phyloP scores from a whole-genome alignment of 371 early-diverging fungal species.

The Rhizopus stolonifer region DNA sequence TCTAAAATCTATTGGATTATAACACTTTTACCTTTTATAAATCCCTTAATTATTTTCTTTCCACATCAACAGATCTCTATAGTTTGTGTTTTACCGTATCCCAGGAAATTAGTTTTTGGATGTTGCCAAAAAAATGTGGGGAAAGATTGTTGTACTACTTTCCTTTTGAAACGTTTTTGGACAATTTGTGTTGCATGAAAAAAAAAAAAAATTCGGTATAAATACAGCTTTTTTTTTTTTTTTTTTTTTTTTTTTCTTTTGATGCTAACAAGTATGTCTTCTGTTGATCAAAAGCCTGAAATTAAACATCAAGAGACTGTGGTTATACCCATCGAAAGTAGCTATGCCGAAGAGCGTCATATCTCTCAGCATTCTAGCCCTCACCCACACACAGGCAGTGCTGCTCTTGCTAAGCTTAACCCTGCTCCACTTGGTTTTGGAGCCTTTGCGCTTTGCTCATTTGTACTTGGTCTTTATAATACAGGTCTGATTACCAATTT shows the following conservation, averaged over 20 bases:
- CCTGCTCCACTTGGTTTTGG: slow-evolving; percentile 42
- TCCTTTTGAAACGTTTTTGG: slow-evolving; percentile 22
- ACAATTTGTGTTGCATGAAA: slow-evolving; percentile 9
- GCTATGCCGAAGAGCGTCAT: slow-evolving; percentile 1
- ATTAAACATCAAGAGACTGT: slow-evolving; percentile 21
- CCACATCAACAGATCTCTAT: too few relatives aligned
- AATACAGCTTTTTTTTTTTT: slow-evolving; percentile 3
- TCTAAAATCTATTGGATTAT: too few relatives aligned
- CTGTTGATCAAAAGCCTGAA: slow-evolving; percentile 17
- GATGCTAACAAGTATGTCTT: neutral
- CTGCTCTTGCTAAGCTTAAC: slow-evolving; percentile 12
- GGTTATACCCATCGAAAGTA: neutral
- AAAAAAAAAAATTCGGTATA: slow-evolving; percentile 10
- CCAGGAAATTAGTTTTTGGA: slow-evolving; percentile 5
- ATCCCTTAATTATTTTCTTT: too few relatives aligned
- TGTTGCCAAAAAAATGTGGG: slow-evolving; percentile 17
- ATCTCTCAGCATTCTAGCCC: neutral
- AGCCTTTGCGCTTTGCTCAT: slow-evolving; percentile 36
- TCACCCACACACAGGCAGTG: neutral
- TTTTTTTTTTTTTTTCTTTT: neutral
- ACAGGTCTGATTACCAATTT: slow-evolving; percentile 26
- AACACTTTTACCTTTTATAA: too few relatives aligned
- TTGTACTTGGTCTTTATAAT: slow-evolving; percentile 36
- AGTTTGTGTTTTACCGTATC: neutral
- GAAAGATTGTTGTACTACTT: slow-evolving; percentile 18